Percentiles rank a stretch among this genome's conserved stretches.
These are phyloP conservation scores for Colletotrichum sp. DNA, from an alignment of 2,329 filamentous ascomycete genomes.

Conservation along the genomic window DNA sequence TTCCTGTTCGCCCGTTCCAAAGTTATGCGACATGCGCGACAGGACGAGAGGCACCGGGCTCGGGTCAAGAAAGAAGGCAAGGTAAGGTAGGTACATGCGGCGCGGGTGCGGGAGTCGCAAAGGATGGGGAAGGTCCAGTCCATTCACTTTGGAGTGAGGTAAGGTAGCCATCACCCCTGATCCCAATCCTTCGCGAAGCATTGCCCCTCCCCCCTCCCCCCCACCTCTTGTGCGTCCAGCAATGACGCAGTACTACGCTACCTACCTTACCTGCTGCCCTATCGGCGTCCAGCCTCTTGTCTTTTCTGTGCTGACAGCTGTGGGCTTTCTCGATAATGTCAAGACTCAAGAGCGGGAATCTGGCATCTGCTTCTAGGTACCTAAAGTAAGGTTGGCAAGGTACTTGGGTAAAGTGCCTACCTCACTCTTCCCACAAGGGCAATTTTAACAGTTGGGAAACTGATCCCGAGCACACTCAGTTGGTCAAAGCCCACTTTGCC, in stretches of 20 bases:
- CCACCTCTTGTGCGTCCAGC: conserved; percentile 9
- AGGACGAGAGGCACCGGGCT: background rate
- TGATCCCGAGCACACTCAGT: background rate
- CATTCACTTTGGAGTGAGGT: background rate
- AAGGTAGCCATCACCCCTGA: background rate
- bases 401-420: background rate
- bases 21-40: background rate
- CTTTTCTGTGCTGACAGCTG: background rate
- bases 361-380: background rate
- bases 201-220: conserved; percentile 21
- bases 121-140: conserved; percentile 14
- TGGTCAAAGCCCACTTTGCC: background rate
- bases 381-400: background rate
- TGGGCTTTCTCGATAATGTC: background rate
- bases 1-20: background rate
- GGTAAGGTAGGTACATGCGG: background rate
- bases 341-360: background rate
- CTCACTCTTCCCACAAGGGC: background rate
- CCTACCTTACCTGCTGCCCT: background rate
- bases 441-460: background rate
- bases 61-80: background rate
- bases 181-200: background rate
- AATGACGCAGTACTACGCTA: conserved; percentile 6
- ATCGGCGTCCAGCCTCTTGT: background rate
- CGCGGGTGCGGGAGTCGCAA: background rate